Evolutionary conservation across 352 stramenopile species (phyloP).

Genomic region (Globisporangium spiculum): DNA sequence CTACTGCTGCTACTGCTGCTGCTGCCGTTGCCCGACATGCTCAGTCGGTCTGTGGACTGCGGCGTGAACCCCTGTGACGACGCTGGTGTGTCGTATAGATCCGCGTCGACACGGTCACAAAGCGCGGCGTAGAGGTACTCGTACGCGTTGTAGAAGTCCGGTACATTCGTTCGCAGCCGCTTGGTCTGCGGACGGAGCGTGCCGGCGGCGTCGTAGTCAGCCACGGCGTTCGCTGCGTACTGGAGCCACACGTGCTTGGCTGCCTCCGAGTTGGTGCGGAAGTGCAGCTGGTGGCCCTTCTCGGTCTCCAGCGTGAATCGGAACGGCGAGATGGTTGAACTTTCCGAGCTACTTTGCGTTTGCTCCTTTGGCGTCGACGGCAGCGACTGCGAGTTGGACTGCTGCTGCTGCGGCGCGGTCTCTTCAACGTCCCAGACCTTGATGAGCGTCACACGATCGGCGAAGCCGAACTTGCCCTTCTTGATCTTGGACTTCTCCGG

Average conservation of each 20-base stretch:
- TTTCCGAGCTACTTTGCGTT: not conserved
- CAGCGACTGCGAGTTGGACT: not conserved
- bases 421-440: constrained; percentile 77
- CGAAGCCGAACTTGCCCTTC: constrained; percentile 85
- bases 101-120: constrained; percentile 45
- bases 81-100: constrained; percentile 22
- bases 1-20: constrained; percentile 22
- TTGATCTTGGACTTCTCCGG: constrained; percentile 89
- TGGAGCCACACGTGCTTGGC: constrained; percentile 83
- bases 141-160: constrained; percentile 77
- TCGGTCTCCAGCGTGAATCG: constrained; percentile 81
- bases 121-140: constrained; percentile 69
- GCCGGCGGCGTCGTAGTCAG: constrained; percentile 44
- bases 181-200: constrained; percentile 27
- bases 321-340: constrained; percentile 41
- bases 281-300: constrained; percentile 83
- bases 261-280: constrained; percentile 80
- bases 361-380: constrained; percentile 6
- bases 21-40: constrained; percentile 1
- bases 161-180: constrained; percentile 41
- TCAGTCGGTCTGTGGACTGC: constrained; percentile 1
- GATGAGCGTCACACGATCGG: constrained; percentile 70
- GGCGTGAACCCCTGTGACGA: not conserved
- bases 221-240: constrained; percentile 60
- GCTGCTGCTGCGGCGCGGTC: constrained; percentile 10